Conservation (phyloP, 1,284 basidiomycete species). For the Peniophora sp. region DNA sequence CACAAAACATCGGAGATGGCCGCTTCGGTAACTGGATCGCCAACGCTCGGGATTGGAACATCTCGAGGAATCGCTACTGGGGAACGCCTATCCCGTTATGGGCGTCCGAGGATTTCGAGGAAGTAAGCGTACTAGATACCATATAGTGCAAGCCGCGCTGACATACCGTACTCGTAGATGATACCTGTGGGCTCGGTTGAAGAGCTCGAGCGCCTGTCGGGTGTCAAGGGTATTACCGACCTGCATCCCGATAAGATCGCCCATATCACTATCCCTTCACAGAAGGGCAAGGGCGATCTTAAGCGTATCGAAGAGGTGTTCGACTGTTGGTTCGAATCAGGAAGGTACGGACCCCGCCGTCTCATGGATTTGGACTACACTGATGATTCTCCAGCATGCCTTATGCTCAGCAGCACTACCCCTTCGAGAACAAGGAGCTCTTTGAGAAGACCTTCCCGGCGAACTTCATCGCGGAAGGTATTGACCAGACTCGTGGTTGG, state of each 20-base stretch:
- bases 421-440: conserved; percentile 92
- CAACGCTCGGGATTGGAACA: conserved; percentile 98
- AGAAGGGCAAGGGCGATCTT: conserved; percentile 81
- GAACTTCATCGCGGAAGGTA: conserved; percentile 98
- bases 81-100: conserved; percentile 97
- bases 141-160: not conserved
- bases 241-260: conserved; percentile 94
- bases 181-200: conserved; percentile 85
- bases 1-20: conserved; percentile 83
- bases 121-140: conserved; percentile 41
- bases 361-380: not conserved
- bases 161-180: conserved; percentile 43
- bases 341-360: conserved; percentile 52
- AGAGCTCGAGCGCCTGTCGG: conserved; percentile 85
- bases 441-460: conserved; percentile 88
- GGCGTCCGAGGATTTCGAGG: conserved; percentile 90
- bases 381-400: conserved; percentile 71
- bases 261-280: conserved; percentile 92
- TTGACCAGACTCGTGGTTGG: conserved; percentile 95
- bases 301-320: conserved; percentile 95
- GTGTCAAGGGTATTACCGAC: conserved; percentile 83
- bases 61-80: conserved; percentile 99
- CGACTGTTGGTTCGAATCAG: conserved; percentile 99
- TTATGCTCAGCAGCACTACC: conserved; percentile 96
- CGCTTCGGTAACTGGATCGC: conserved; percentile 97